A percentile compares a stretch with the other conserved stretches of the same genome.
Conservation (phyloP, 2,329 filamentous ascomycete genomes). For the Beauveria brongniartii region DNA sequence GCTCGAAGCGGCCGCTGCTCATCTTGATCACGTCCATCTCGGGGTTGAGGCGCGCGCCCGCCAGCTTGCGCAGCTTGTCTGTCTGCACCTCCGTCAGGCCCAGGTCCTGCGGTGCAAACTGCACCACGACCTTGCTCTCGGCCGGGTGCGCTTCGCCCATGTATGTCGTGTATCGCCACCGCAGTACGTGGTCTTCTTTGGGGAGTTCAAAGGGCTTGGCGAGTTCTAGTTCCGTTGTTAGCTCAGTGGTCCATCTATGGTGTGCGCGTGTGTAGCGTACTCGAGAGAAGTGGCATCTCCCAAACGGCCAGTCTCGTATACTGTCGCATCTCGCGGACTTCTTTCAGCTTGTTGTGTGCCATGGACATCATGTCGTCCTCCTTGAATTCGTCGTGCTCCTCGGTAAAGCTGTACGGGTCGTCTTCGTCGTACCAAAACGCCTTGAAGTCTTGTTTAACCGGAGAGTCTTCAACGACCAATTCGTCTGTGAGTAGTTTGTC, state of each 20-base stretch:
- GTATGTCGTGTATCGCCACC: constrained; percentile 95
- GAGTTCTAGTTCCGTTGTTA: constrained; percentile 51
- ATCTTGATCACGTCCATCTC: constrained; percentile 75
- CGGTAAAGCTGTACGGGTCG: constrained; percentile 38
- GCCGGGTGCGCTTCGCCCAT: constrained; percentile 91
- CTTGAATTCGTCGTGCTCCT: constrained; percentile 56
- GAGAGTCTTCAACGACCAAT: constrained; percentile 22
- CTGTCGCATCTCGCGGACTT: constrained; percentile 80
- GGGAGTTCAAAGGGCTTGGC: constrained; percentile 75
- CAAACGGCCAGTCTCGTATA: constrained; percentile 83
- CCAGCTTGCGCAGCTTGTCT: constrained; percentile 79
- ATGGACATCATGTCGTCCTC: constrained; percentile 78
- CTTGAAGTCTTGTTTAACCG: constrained; percentile 26
- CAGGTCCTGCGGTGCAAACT: constrained; percentile 72
- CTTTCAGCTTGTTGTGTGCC: constrained; percentile 79
- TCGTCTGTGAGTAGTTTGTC: constrained; percentile 25
- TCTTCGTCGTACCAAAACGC: constrained; percentile 43
- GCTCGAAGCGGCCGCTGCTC: constrained; percentile 80
- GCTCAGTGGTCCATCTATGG: neutral
- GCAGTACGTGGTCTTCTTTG: constrained; percentile 58
- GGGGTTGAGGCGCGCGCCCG: constrained; percentile 81
- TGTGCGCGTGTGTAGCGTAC: constrained; percentile 42
- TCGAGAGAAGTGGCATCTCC: constrained; percentile 87
- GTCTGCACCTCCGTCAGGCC: constrained; percentile 59
- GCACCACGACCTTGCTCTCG: constrained; percentile 86